A percentile compares a stretch with the other conserved stretches of the same genome.
Evolutionary conservation across 371 early-diverging fungal species (phyloP).

Genomic region (Actinomortierella wolfii): DNA sequence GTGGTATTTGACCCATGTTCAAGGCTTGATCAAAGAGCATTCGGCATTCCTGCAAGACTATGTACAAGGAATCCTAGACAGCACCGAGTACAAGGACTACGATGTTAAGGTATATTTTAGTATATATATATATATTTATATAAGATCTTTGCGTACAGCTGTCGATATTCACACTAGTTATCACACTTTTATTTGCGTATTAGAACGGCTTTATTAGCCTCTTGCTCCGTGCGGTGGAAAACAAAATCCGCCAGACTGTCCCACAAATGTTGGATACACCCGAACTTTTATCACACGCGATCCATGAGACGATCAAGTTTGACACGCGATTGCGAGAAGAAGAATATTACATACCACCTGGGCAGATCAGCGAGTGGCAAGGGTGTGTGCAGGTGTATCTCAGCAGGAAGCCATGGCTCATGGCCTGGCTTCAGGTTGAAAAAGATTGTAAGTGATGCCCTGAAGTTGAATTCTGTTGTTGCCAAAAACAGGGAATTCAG

Average conservation of each 20-base stretch:
- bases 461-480: neutral
- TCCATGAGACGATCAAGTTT: constrained; percentile 75
- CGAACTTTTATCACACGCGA: constrained; percentile 70
- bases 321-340: constrained; percentile 73
- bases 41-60: constrained; percentile 61
- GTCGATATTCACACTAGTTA: neutral
- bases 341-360: constrained; percentile 58
- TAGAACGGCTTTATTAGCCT: constrained; percentile 76
- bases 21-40: constrained; percentile 64
- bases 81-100: constrained; percentile 44
- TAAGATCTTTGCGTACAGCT: too few species aligned
- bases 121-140: constrained; percentile 3
- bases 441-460: constrained; percentile 57
- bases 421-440: constrained; percentile 77
- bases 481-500: neutral
- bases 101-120: constrained; percentile 52
- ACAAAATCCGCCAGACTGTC: constrained; percentile 67
- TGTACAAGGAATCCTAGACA: constrained; percentile 57
- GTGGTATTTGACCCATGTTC: constrained; percentile 80
- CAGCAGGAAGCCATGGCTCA: constrained; percentile 60
- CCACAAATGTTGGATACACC: constrained; percentile 61
- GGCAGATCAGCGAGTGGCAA: constrained; percentile 47
- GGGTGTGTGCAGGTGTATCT: constrained; percentile 61
- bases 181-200: neutral
- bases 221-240: constrained; percentile 59